Conservation (phyloP, 164 flowering plant species). For the Berberis vulgaris region DNA sequence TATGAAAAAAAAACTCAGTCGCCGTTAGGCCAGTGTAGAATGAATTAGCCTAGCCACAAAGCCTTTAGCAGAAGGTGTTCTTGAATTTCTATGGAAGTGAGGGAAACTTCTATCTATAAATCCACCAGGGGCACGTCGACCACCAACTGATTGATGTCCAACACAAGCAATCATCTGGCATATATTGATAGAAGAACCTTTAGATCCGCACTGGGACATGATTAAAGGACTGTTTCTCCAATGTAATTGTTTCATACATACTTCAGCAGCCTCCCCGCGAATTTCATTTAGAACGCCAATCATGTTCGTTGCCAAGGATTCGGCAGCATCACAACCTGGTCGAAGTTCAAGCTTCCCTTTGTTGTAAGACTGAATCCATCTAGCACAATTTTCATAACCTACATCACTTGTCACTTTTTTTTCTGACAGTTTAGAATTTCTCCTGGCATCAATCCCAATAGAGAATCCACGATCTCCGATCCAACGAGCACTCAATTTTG, state of each 20-base stretch:
- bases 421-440: constrained; percentile 34
- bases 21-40: constrained; percentile 88
- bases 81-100: constrained; percentile 68
- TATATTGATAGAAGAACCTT: constrained; percentile 89
- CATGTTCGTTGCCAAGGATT: constrained; percentile 72
- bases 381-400: constrained; percentile 51
- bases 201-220: constrained; percentile 98
- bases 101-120: constrained; percentile 94
- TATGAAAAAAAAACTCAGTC: constrained; percentile 96
- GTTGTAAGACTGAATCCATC: constrained; percentile 37
- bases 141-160: constrained; percentile 94
- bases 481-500: constrained; percentile 98
- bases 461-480: constrained; percentile 98
- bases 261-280: constrained; percentile 65
- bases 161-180: constrained; percentile 99
- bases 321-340: constrained; percentile 85
- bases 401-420: constrained; percentile 21
- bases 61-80: constrained; percentile 86
- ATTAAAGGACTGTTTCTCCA: constrained; percentile 98
- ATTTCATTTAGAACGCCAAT: constrained; percentile 50
- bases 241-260: constrained; percentile 59
- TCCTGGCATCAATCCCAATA: constrained; percentile 94
- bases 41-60: constrained; percentile 92
- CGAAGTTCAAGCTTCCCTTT: constrained; percentile 51
- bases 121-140: constrained; percentile 88